Base-by-base conservation (phyloP, 2,329 filamentous ascomycete genomes). In the Sodiomyces alkalinus region DNA sequence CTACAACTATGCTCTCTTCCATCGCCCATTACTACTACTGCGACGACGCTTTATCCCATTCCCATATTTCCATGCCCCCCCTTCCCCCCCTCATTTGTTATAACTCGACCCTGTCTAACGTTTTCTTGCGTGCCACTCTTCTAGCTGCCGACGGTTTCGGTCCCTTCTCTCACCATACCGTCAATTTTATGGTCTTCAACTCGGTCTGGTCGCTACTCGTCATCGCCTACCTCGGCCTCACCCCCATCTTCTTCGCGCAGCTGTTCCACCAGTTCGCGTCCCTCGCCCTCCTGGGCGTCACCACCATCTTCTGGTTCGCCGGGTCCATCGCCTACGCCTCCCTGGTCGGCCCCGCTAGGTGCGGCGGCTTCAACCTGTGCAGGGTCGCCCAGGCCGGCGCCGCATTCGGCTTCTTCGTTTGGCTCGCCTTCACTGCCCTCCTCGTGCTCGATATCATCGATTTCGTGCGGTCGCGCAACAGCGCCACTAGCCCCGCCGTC, bases 301-400 rank as follows among this genome's bases (percentile, higher is more conserved):
- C 81, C 7, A 75, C 78, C 55, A 62, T 92, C 32, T 92, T 92
- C 60, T 93, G 85, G 85, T 90, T 94, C 46, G 75, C 78, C 1
- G 83, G 82, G 6, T 79, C 83, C 42, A 74, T 92, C 39, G 81
- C 82, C 0, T 53, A 86, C 8, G 82, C 78, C 0, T 75, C 73
- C 13, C 61, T 62, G 31, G 53, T 83, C 32, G 67, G 68, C 29
- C 61, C 67, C 11, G 56, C 68, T 0, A 52, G 47, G 7, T 56
- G 64, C 32, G 74, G 71, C 22, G 56, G 52, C 27, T n/a, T n/a
- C n/a, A 56, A 51, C 12, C 60, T 58, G 11, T 86, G 80, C 49
- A 58, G 60, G 24, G 56, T 66, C 8, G 54, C 66, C 7, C 70
- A 79, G 52, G 75, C 75, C 4, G 71, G 67, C 3, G 60, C 69